These are phyloP conservation scores for Ascochyta clinopodiicola DNA, from an alignment of 2,329 filamentous ascomycete species.

Conservation along the genomic window DNA sequence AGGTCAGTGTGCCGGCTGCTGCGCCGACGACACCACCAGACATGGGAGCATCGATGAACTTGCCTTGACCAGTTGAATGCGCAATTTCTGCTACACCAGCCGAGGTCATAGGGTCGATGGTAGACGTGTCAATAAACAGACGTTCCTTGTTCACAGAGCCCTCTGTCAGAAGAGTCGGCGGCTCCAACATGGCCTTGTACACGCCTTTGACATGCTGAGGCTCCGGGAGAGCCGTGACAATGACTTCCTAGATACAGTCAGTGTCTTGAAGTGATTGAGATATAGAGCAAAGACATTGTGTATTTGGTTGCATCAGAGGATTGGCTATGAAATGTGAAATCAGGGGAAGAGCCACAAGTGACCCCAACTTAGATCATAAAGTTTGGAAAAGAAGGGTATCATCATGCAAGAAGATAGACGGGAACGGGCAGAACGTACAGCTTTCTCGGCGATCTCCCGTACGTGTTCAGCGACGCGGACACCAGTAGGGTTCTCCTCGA, in stretches of 20 bases:
- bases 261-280: constrained; percentile 8
- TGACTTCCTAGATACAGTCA: constrained; percentile 68
- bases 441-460: constrained; percentile 69
- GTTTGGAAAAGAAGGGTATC: constrained; percentile 54
- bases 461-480: constrained; percentile 65
- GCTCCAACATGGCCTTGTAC: constrained; percentile 75
- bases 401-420: constrained; percentile 52
- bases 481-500: constrained; percentile 59
- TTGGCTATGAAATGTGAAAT: constrained; percentile 74
- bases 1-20: constrained; percentile 84
- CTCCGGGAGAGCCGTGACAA: constrained; percentile 89
- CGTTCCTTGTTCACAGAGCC: constrained; percentile 63
- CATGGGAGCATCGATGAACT: constrained; percentile 94
- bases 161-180: constrained; percentile 58
- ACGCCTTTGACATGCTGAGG: constrained; percentile 86
- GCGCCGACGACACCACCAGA: constrained; percentile 95
- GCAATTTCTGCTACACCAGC: constrained; percentile 76
- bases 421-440: constrained; percentile 59
- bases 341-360: constrained; percentile 63
- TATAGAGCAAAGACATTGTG: constrained; percentile 11
- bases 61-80: constrained; percentile 69
- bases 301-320: constrained; percentile 65
- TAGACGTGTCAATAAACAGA: constrained; percentile 94
- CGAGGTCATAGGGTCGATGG: constrained; percentile 90
- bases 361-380: constrained; percentile 79